Percentiles rank a stretch among this genome's conserved stretches.
Conservation (phyloP, 352 stramenopile species). For the Phytophthora litchii region DNA sequence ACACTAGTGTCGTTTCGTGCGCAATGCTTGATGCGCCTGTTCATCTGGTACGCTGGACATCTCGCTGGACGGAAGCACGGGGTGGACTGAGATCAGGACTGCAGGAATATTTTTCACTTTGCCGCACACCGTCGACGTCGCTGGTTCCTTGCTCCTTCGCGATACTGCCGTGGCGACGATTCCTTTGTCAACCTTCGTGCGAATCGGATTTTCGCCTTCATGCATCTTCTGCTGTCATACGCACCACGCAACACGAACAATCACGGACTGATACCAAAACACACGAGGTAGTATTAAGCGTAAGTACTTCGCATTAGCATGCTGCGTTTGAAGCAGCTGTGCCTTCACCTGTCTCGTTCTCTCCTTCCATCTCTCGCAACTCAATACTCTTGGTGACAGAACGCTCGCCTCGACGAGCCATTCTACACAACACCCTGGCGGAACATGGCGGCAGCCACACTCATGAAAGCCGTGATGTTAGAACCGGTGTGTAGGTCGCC, state of each 20-base stretch:
- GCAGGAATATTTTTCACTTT: conserved; percentile 6
- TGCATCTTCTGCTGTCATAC: conserved; percentile 11
- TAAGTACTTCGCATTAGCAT: conserved; percentile 14
- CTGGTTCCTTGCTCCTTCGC: conserved; percentile 11
- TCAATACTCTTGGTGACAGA: conserved; percentile 7
- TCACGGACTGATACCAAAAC: conserved; percentile 18
- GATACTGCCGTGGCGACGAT: background rate
- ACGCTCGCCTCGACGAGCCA: background rate
- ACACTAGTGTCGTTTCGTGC: conserved; percentile 34
- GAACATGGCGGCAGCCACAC: conserved; percentile 97
- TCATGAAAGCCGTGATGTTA: conserved; percentile 97
- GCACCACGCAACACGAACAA: conserved; percentile 7
- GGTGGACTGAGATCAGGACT: conserved; percentile 15
- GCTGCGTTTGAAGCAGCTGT: conserved; percentile 8
- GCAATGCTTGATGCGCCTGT: conserved; percentile 20
- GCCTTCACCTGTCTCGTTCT: conserved; percentile 8
- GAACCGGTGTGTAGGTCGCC: conserved; percentile 89
- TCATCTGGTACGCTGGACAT: conserved; percentile 18
- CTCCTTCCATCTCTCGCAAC: conserved; percentile 16
- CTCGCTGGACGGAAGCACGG: conserved; percentile 7
- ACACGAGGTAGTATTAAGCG: conserved; percentile 28
- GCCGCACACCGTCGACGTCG: conserved; percentile 1
- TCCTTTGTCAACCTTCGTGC: background rate
- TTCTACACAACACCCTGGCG: conserved; percentile 95
- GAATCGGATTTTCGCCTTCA: background rate